Base-by-base conservation (phyloP, 1,139 yeast genomes). In the Pichia cactophila region DNA sequence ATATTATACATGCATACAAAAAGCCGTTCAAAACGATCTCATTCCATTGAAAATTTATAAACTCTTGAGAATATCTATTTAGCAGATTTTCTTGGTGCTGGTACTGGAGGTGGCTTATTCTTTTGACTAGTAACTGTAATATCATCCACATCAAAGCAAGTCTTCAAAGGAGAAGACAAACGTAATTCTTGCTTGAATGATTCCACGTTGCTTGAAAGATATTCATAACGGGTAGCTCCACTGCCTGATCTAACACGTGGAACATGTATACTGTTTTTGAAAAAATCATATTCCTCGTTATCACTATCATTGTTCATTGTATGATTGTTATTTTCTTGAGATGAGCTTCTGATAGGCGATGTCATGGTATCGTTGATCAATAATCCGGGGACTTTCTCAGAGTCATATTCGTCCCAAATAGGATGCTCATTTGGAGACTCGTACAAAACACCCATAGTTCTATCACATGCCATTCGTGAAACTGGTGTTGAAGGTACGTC, bases 391-490 rank as follows among this genome's bases (percentile, higher is more conserved):
- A 29, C 20, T 45, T 43, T 46, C 1, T 52, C 52, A 38, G 42
- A 20, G 28, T 47, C 45, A 41, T 49, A 51, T 40, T 51, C 54
- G 47, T 51, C 54, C 54, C 54, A 51, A 6, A 49, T 20, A 26
- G 46, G 42, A 26, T 51, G 50, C 36, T 54, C 57, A 43, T 49
- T 52, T 4, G 53, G 55, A 3, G 53, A 45, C 33, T 54, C 57
- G 49, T 54, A 54, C 14, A 54, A 42, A 16, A 54, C 50, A 7
- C 52, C 53, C 57, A 54, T 54, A 7, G 53, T 52, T 43, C 57
- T 31, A 49, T 54, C 57, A 14, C 46, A 33, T 2, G 49, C 28
- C 16, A 51, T 26, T 36, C 39, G 41, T 8, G 16, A 31, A n/a
- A 45, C 28, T 36, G 53, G 38, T 7, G 50, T 50, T 6, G 51